Conservation (phyloP, 108 stramenopile genomes). For the Pseudonitzschia multistriata region DNA sequence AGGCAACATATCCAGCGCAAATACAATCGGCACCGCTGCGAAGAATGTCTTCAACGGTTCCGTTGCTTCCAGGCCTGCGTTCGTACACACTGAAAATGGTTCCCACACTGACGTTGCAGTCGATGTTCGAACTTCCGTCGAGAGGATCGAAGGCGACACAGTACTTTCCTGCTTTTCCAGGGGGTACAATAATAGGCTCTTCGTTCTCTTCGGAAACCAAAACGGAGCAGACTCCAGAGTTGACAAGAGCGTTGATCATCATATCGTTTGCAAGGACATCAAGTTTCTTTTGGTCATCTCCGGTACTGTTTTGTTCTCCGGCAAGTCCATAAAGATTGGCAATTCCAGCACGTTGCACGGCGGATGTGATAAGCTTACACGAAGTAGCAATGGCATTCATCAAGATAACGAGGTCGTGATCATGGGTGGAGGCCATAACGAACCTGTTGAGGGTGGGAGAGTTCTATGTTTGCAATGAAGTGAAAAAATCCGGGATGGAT, state of each 20-base stretch:
- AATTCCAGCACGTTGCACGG: conserved; percentile 85
- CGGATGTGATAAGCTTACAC: conserved; percentile 87
- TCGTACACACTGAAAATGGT: conserved; percentile 98
- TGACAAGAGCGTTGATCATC: conserved; percentile 95
- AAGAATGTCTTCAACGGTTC: conserved; percentile 89
- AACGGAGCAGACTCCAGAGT: conserved; percentile 90
- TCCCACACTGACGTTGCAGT: conserved; percentile 98
- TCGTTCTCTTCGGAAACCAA: conserved; percentile 98
- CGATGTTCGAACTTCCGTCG: conserved; percentile 98
- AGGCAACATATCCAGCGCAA: conserved; percentile 94
- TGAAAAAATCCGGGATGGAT: background rate
- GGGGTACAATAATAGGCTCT: conserved; percentile 94
- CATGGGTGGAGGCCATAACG: conserved; percentile 80
- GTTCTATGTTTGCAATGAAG: conserved; percentile 38
- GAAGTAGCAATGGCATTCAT: conserved; percentile 84
- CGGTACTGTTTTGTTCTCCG: conserved; percentile 95
- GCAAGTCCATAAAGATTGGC: conserved; percentile 94
- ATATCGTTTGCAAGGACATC: conserved; percentile 98
- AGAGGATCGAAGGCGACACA: conserved; percentile 99
- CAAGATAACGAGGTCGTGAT: conserved; percentile 80
- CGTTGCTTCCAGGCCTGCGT: conserved; percentile 65
- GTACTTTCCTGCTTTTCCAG: conserved; percentile 86
- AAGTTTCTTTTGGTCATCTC: conserved; percentile 99
- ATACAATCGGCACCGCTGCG: conserved; percentile 91
- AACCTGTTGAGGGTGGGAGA: conserved; percentile 80